Conservation (phyloP, 257 asterid genomes). For the Fraxinus anomala region DNA sequence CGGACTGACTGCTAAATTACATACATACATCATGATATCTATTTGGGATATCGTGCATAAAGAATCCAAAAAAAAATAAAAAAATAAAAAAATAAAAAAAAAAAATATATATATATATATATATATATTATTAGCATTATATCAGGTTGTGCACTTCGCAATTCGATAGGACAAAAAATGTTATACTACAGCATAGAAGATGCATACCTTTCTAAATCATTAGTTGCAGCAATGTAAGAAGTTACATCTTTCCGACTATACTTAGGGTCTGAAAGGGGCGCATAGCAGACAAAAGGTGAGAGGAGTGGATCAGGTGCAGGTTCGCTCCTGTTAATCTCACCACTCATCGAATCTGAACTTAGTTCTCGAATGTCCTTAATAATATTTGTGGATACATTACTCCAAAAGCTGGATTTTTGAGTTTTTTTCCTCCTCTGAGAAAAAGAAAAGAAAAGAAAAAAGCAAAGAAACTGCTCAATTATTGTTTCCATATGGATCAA, state of each 20-base stretch:
- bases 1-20: no score
- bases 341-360: conserved; percentile 38
- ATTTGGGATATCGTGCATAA: neutral
- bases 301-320: conserved; percentile 61
- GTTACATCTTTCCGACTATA: conserved; percentile 32
- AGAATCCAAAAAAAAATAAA: neutral
- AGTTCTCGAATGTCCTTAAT: conserved; percentile 58
- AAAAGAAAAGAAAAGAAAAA: neutral
- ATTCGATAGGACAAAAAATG: neutral
- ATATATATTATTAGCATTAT: neutral
- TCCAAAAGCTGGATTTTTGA: conserved; percentile 61
- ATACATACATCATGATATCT: neutral
- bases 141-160: neutral
- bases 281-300: conserved; percentile 54
- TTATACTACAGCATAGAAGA: neutral
- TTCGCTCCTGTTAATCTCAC: conserved; percentile 38
- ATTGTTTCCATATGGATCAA: neutral
- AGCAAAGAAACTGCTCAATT: neutral
- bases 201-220: conserved; percentile 46
- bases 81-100: no score
- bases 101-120: no score
- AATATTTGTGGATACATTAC: conserved; percentile 43
- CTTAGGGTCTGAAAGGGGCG: conserved; percentile 32
- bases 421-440: conserved; percentile 63
- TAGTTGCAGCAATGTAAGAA: conserved; percentile 24